Base-by-base conservation (phyloP, 805 yeast genomes). In the Starmerella bombi region DNA sequence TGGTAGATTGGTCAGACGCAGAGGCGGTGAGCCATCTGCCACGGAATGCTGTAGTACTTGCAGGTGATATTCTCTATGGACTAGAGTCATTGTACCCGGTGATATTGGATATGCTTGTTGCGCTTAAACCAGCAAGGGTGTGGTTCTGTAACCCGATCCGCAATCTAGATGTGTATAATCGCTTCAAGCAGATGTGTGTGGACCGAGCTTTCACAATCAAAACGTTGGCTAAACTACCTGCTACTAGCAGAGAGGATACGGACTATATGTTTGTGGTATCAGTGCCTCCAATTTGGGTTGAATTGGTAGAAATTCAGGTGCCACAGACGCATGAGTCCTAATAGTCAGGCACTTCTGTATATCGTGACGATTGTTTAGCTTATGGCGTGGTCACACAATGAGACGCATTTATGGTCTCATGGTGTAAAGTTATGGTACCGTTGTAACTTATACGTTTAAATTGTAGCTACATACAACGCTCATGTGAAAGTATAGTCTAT, bases 21-120 rank as follows among this genome's bases (percentile, higher is more conserved):
- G 41, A 10, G 8, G 28, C 21, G 17, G 38, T 37, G 14, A 36
- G 23, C 7, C 5, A 16, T 25, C 35, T 47, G 19, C 50, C 50
- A 4, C 18, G 31, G 12, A n/a, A 27, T 6, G 32, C 41, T 3
- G 17, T 20, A 1, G 34, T 47, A 3, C 9, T 45, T 14, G 49
- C 49, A 4, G 50, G 50, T 15, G 50, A 47, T 16, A 43, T 47
- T 22, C 34, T 47, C 21, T 47, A 47, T 27, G 50, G 50, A 7
- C 32, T 37, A 14, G 25, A 30, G 9, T 12, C 38, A 2, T 22
- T 25, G 15, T 47, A 45, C 37, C 23, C 16, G 9, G n/a, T 18
- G 4, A 31, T 47, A 1, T 23, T 47, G 3, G 37, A 42, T 32
- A 14, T 34, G 12, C 25, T 47, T 4, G 32, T 15, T 5, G n/a